Evolutionary conservation across 768 basidiomycete genomes (phyloP).

Genomic region (Trametes sanguinea): DNA sequence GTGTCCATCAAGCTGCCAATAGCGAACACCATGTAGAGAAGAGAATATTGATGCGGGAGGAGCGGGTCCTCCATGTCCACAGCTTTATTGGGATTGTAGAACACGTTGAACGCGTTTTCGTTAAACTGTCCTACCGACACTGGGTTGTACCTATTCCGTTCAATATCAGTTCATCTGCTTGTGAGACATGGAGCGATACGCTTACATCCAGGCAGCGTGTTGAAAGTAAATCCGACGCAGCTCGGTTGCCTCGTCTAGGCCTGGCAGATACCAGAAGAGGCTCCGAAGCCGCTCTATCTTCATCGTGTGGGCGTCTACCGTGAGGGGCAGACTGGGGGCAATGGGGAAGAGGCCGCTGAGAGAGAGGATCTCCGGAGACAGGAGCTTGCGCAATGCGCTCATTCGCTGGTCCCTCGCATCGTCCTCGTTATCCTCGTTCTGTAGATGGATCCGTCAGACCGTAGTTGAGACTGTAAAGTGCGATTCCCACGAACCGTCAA

Average conservation of each 20-base stretch:
- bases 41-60: conserved; percentile 55
- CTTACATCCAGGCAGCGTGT: conserved; percentile 73
- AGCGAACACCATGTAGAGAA: conserved; percentile 66
- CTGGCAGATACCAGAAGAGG: conserved; percentile 72
- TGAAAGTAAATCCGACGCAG: conserved; percentile 62
- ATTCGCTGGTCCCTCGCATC: conserved; percentile 53
- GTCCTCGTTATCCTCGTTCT: conserved; percentile 66
- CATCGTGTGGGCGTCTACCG: conserved; percentile 35
- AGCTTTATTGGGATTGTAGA: conserved; percentile 49
- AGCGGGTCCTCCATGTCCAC: conserved; percentile 47
- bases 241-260: conserved; percentile 58
- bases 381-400: conserved; percentile 51
- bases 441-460: conserved; percentile 14
- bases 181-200: neutral
- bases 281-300: conserved; percentile 49
- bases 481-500: conserved; percentile 55
- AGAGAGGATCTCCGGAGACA: conserved; percentile 63
- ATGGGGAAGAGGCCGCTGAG: conserved; percentile 71
- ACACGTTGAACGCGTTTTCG: conserved; percentile 50
- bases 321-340: conserved; percentile 41
- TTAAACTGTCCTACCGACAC: conserved; percentile 58
- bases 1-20: conserved; percentile 65
- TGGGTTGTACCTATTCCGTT: conserved; percentile 58
- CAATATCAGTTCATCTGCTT: conserved; percentile 1
- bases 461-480: neutral